phyloP scores from a whole-genome alignment of 305 asterid genomes.

The Caryopteris hybrid region DNA sequence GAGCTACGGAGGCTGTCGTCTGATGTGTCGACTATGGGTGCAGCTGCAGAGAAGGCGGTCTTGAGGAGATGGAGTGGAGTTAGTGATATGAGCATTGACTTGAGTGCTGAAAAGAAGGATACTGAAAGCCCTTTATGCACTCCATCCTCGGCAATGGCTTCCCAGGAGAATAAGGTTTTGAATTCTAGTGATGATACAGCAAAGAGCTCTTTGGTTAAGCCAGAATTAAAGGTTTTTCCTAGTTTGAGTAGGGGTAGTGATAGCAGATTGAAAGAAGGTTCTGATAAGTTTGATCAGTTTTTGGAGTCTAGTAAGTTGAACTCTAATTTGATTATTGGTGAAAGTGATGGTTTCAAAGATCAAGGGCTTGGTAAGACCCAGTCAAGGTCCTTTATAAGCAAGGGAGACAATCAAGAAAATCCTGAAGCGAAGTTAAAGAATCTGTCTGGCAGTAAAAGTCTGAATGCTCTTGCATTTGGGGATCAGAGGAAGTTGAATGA shows the following conservation, averaged over 20 bases:
- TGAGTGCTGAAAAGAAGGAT: conserved; percentile 70
- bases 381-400: conserved; percentile 35
- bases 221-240: conserved; percentile 36
- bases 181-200: conserved; percentile 25
- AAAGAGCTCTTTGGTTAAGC: conserved; percentile 34
- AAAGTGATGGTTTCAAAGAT: conserved; percentile 39
- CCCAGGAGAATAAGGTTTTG: conserved; percentile 35
- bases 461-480: conserved; percentile 24
- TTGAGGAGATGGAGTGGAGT: conserved; percentile 94
- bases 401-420: conserved; percentile 39
- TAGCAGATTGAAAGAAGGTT: conserved; percentile 30
- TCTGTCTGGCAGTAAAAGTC: conserved; percentile 24
- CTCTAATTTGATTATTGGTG: conserved; percentile 27
- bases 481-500: conserved; percentile 33
- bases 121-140: conserved; percentile 53
- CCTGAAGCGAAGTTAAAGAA: conserved; percentile 32
- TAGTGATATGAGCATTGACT: conserved; percentile 91
- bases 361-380: conserved; percentile 34
- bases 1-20: conserved; percentile 77
- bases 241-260: conserved; percentile 25
- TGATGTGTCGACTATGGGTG: conserved; percentile 50
- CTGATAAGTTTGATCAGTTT: conserved; percentile 36
- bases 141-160: conserved; percentile 39
- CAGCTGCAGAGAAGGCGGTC: conserved; percentile 60
- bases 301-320: conserved; percentile 26